phyloP scores from a whole-genome alignment of 805 yeast species.

The Zygosaccharomyces rouxii region DNA sequence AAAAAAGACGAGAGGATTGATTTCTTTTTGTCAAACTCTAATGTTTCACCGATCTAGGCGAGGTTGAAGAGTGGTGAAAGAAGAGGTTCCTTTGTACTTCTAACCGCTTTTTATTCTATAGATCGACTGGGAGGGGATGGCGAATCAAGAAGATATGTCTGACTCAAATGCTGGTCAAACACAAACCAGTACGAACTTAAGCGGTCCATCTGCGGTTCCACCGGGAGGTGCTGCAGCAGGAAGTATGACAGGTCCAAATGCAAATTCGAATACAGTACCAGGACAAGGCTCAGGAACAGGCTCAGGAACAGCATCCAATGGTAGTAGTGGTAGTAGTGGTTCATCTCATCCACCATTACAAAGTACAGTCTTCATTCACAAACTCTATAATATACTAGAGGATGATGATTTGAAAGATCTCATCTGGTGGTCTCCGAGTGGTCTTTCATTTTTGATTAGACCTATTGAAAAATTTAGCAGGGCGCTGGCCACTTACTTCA shows the following conservation, averaged over 20 bases:
- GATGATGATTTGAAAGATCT: constrained; percentile 66
- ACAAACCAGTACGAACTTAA: neutral
- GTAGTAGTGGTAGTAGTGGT: constrained; percentile 1
- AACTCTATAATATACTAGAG: constrained; percentile 85
- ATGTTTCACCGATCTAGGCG: constrained; percentile 3
- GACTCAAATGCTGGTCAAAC: neutral
- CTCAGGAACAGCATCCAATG: neutral
- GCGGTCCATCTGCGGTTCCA: neutral
- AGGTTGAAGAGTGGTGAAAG: neutral
- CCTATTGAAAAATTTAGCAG: constrained; percentile 81
- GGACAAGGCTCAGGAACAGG: neutral
- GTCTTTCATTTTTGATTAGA: constrained; percentile 69
- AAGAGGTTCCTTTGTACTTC: neutral
- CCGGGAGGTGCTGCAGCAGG: constrained; percentile 1
- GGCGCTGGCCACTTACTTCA: constrained; percentile 61
- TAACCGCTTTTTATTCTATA: neutral
- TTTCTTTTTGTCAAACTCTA: constrained; percentile 1
- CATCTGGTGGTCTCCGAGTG: constrained; percentile 77
- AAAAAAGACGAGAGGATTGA: neutral
- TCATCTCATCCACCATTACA: constrained; percentile 28
- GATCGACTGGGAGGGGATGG: constrained; percentile 3
- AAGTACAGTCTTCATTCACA: constrained; percentile 75
- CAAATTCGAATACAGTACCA: neutral
- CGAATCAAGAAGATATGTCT: constrained; percentile 6
- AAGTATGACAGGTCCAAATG: neutral